Base-by-base conservation (phyloP, 2,329 filamentous ascomycete species). In the Phyllosticta capitalensis region DNA sequence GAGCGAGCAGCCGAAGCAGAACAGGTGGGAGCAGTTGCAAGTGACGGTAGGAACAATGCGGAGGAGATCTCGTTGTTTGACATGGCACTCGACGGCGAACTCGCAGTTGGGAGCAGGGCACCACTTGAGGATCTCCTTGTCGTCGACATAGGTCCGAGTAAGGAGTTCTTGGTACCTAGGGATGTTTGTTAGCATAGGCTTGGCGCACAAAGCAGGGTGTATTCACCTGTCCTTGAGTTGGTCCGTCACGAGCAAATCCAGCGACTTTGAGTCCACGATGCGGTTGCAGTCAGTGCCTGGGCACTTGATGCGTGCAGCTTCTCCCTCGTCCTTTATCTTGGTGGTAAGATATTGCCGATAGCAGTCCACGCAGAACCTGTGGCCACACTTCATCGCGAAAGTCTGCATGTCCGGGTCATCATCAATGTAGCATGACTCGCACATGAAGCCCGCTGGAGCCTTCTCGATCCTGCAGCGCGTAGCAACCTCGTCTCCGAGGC, bases 41-140 rank as follows among this genome's bases (percentile, higher is more conserved):
- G 85, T 81, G 4, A 99, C 94, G 0, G 92, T 95, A 0, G 94
- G 94, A 0, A 99, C 94, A 24, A 96, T 83, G 65, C 83, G 86
- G 65, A 85, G 82, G 20, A 99, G 79, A 60, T 96, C 91, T 69
- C 90, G 91, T 76, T 88, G 87, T 76, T 95, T 96, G 61, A 97
- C 82, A 0, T 78, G 79, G 67, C 94, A 99, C 69, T 97, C 89
- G 53, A 99, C 79, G 12, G 92, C 94, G 68, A 94, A 97, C 67
- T 89, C 84, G 74, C 94, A 99, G 72, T 99, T 92, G n/a, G 94
- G 94, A 1, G 92, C 92, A 0, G 94, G 94, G 72, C 94, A 99
- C 94, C 94, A 99, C 72, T 95, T 96, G 62, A 97, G 83, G 59
- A 87, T 88, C 60, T 96, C 92, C 74, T 91, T 96, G 74, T 99